A percentile compares a stretch with the other conserved stretches of the same genome.
Evolutionary conservation across 352 stramenopile genomes (phyloP).

Genomic region (Pythium rhizo-oryzae): DNA sequence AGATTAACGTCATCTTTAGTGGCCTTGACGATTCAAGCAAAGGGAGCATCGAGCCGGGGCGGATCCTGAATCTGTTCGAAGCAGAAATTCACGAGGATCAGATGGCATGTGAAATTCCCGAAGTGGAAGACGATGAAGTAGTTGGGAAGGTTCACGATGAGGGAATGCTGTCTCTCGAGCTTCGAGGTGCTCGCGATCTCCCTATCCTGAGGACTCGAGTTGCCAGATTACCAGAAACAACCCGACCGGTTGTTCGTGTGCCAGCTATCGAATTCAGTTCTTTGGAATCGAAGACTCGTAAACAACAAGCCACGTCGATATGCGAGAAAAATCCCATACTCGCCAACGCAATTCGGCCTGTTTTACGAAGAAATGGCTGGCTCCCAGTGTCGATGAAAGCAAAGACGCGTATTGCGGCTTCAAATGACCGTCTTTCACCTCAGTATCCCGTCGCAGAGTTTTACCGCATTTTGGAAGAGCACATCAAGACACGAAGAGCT

Average conservation of each 20-base stretch:
- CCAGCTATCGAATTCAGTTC: conserved; percentile 36
- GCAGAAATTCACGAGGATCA: conserved; percentile 76
- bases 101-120: conserved; percentile 67
- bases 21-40: conserved; percentile 44
- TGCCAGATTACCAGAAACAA: conserved; percentile 9
- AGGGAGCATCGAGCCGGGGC: conserved; percentile 47
- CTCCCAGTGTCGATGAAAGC: conserved; percentile 14
- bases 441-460: conserved; percentile 40
- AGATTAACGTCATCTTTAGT: conserved; percentile 63
- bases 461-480: conserved; percentile 38
- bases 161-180: conserved; percentile 61
- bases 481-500: conserved; percentile 7
- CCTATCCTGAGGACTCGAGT: conserved; percentile 24
- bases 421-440: neutral
- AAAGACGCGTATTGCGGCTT: neutral
- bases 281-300: conserved; percentile 33
- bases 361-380: conserved; percentile 34
- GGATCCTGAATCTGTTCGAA: conserved; percentile 68
- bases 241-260: conserved; percentile 42
- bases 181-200: conserved; percentile 62
- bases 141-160: conserved; percentile 70
- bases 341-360: conserved; percentile 32
- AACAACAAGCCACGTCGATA: conserved; percentile 36
- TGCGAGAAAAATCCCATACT: conserved; percentile 45
- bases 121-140: conserved; percentile 81